Evolutionary conservation across 169 alveolate genomes (phyloP), one percentile per base, ranked within the genome.

Genomic region (Plasmodium fragile): DNA sequence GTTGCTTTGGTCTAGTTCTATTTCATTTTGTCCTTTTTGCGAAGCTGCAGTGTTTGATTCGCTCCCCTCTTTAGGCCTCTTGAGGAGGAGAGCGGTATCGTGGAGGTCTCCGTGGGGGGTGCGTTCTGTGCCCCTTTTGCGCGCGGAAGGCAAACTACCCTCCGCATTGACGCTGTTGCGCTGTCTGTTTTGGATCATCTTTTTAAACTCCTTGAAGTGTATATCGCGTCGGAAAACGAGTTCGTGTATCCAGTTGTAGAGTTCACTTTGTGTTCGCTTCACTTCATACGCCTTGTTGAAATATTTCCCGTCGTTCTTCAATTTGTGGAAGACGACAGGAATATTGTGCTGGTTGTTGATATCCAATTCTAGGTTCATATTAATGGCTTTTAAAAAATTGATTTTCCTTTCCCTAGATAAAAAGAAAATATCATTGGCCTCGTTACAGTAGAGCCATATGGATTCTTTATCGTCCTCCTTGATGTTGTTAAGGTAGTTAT

Each of bases 401-500:
- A 80, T 32, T 28, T 79, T 91, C n/a, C 94, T 79, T 73, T 91
- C 92, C n/a, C 49, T 70, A 11, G 94, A 43, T 81, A 91, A 45
- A 10, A 80, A 70, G 45, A 80, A 91, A 4, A 91, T 32, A 80
- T 91, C 94, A 34, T 81, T 91, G 30, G 94, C 94, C 7, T 91
- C 92, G 81, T 91, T 80, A 77, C 94, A 80, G n/a, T 91, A 91
- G 70, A 91, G 49, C 94, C 94, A 91, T 6, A 81, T 91, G 45
- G 92, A 59, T 91, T 91, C 94, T n/a, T 81, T 91, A 36, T 79
- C 94, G 25, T 84, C 94, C n/a, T 91, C 92, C 53, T 91, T 91
- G 49, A 91, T 22, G 72, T 91, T 91, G 36, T 79, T 80, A 32
- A 91, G n/a, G 75, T 91, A 91, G 59, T 91, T 91, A 22, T 70